Evolutionary conservation across 2,329 filamentous ascomycete genomes (phyloP), one percentile per base, ranked within the genome.

Genomic region (Grosmannia huntii): DNA sequence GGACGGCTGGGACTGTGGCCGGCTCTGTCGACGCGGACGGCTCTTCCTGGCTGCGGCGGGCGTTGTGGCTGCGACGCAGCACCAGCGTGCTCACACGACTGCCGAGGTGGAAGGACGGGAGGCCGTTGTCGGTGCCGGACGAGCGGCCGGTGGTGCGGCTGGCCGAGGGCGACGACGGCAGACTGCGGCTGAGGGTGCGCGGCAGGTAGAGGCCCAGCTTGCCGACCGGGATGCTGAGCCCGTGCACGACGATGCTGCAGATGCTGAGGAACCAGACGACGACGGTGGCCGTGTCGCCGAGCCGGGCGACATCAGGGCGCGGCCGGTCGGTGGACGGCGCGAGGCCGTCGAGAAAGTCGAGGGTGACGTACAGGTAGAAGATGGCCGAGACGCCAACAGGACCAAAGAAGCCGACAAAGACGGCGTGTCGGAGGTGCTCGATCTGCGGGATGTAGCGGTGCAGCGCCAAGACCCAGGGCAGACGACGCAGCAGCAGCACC

Each of bases 341-440:
- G 23, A 83, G 66, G 2, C 60, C 72, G 33, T 69, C 72, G 55
- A 96, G 75, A 61, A 91, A 96, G 27, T 95, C 88, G 1, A 88
- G 70, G 48, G 81, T 85, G 61, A 96, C 76, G 66, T 90, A 95
- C 6, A 96, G 77, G 68, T 96, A 96, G 68, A 95, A 96, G 23
- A 96, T 81, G 1, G 90, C 91, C 19, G 88, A 96, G 1, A 96
- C 90, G 3, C 92, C 90, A 58, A 96, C 91, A 0, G 91, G 91
- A 0, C 91, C 91, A 63, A 96, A 96, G 74, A 95, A 96, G 0
- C 91, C 91, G 9, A 94, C 88, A 66, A 95, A 96, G 0, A 88
- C 72, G 1, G 90, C 90, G 64, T 95, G 90, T 4, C 81, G 79
- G 33, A 80, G 70, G 48, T 86, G 77, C 59, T 90, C 81, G 49